These are phyloP conservation scores for Scenedesmus sp. DNA, from an alignment of 163 green algal genomes.

Conservation along the genomic window DNA sequence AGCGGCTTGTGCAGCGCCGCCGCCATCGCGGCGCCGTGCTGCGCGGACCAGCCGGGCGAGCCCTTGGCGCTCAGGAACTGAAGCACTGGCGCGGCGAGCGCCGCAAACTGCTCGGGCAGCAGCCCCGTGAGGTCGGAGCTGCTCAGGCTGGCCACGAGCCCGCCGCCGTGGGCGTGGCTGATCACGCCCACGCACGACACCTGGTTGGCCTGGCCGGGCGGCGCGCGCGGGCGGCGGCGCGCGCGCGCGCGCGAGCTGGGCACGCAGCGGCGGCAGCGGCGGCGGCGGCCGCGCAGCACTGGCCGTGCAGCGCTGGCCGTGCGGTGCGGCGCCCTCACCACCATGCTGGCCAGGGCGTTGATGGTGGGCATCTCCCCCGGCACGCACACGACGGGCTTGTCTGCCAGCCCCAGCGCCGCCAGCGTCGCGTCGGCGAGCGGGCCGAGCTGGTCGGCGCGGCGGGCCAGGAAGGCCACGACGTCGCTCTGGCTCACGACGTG, in stretches of 20 bases:
- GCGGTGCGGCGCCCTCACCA: background rate
- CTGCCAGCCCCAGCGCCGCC: constrained; percentile 27
- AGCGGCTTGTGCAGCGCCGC: background rate
- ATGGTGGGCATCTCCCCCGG: constrained; percentile 38
- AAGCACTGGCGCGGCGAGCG: constrained; percentile 44
- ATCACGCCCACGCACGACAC: constrained; percentile 52
- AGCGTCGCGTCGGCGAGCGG: constrained; percentile 9
- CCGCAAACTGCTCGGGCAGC: constrained; percentile 49
- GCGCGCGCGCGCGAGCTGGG: too few relatives aligned
- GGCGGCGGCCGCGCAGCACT: background rate
- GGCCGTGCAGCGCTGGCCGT: background rate
- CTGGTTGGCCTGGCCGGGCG: constrained; percentile 40
- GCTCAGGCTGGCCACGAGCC: constrained; percentile 51
- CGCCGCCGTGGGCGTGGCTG: constrained; percentile 41
- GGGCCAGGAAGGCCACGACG: constrained; percentile 36
- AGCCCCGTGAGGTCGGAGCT: constrained; percentile 54
- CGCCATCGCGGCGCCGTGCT: too few relatives aligned
- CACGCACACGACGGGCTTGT: constrained; percentile 41
- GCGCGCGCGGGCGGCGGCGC: too few relatives aligned
- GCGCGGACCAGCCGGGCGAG: constrained; percentile 13
- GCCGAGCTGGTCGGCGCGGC: constrained; percentile 28
- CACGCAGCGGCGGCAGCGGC: background rate
- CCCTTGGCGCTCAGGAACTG: constrained; percentile 38
- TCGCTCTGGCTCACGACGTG: constrained; percentile 50
- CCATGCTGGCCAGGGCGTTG: constrained; percentile 44